These are phyloP conservation scores for Aspergillus cavernicola DNA, from an alignment of 495 filamentous ascomycete genomes.

Conservation along the genomic window DNA sequence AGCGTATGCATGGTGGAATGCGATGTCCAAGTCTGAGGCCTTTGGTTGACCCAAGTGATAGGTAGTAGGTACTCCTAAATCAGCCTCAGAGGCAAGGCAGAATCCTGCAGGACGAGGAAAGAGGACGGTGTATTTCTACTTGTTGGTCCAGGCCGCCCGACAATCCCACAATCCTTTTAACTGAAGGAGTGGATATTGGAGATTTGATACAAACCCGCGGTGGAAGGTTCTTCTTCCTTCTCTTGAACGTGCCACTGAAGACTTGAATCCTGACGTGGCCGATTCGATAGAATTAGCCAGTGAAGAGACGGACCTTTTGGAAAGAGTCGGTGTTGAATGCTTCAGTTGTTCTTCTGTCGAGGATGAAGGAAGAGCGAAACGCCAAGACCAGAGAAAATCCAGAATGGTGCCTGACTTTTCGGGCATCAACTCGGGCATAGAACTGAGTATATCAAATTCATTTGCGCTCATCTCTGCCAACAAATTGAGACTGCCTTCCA, in stretches of 20 bases:
- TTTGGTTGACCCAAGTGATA: neutral
- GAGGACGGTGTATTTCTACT: neutral
- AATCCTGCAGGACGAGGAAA: neutral
- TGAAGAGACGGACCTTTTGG: neutral
- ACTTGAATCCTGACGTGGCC: constrained; percentile 14
- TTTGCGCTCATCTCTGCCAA: neutral
- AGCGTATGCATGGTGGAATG: constrained; percentile 35
- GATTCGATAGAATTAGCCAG: constrained; percentile 4
- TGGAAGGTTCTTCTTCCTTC: constrained; percentile 3
- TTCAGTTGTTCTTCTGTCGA: neutral
- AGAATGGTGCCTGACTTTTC: neutral
- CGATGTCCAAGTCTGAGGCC: neutral
- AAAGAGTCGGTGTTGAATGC: neutral
- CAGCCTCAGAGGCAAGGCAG: neutral
- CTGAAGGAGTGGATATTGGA: constrained; percentile 1
- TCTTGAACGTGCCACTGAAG: neutral
- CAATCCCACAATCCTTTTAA: neutral
- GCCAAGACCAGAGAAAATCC: constrained; percentile 5
- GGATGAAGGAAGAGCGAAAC: neutral
- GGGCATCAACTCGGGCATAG: neutral
- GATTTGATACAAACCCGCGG: constrained; percentile 2
- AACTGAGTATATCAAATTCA: no score
- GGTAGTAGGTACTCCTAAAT: neutral
- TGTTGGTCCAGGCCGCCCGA: neutral
- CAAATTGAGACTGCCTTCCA: no score